Conservation (phyloP, 1,139 yeast genomes). For the Kluyveromyces marxianus region DNA sequence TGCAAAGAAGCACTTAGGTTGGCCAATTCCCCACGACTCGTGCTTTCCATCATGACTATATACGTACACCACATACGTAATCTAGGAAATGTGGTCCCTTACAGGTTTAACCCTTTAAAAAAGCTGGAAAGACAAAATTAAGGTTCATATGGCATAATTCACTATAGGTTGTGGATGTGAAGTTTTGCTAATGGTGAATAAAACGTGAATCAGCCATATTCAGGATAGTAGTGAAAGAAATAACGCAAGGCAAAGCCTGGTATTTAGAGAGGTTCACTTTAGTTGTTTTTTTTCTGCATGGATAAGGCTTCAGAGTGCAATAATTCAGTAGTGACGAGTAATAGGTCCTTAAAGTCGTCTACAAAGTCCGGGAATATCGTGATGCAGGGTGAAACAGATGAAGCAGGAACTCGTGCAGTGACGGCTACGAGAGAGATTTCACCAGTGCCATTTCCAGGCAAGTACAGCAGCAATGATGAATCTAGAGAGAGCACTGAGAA, state of each 20-base stretch:
- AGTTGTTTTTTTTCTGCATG: background rate
- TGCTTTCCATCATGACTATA: background rate
- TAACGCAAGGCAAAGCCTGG: too few species aligned
- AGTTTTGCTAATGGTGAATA: background rate
- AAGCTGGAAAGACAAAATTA: too few species aligned
- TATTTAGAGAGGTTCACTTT: background rate
- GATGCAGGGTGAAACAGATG: slow-evolving; percentile 8
- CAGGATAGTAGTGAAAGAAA: too few species aligned
- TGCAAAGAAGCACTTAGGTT: too few species aligned
- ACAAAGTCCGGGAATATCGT: slow-evolving; percentile 11
- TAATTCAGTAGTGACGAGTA: slow-evolving; percentile 13
- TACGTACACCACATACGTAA: background rate
- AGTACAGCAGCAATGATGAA: too few species aligned
- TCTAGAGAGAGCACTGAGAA: slow-evolving; percentile 1
- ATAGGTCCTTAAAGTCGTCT: slow-evolving; percentile 13
- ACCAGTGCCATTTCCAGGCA: too few species aligned
- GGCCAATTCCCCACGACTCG: too few species aligned
- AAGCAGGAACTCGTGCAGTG: background rate
- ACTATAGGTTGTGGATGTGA: background rate
- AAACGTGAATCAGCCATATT: background rate
- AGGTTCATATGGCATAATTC: too few species aligned
- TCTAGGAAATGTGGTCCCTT: too few species aligned
- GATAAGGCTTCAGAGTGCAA: slow-evolving; percentile 1
- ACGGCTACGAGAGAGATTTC: too few species aligned
- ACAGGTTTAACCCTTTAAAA: background rate